Evolutionary conservation across 1,284 basidiomycete genomes (phyloP).

Genomic region (Ceratobasidium sp.): DNA sequence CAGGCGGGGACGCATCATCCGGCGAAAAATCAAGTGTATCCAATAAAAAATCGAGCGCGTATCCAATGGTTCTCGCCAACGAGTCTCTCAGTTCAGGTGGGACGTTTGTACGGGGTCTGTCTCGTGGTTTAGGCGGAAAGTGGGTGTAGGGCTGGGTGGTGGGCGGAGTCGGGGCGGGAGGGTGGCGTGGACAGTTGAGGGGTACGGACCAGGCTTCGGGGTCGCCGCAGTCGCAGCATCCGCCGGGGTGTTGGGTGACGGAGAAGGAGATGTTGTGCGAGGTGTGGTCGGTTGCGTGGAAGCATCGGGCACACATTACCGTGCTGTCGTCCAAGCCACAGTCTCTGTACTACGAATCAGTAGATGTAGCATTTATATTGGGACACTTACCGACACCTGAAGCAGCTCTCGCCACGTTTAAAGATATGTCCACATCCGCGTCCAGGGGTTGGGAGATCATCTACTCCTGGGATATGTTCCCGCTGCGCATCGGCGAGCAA

Average conservation of each 20-base stretch:
- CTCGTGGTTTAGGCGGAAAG: slow-evolving; percentile 51
- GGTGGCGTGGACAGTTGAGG: slow-evolving; percentile 81
- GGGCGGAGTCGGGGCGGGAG: slow-evolving; percentile 58
- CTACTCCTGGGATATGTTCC: slow-evolving; percentile 69
- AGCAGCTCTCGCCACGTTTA: slow-evolving; percentile 88
- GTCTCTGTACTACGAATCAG: slow-evolving; percentile 68
- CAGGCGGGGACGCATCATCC: slow-evolving; percentile 79
- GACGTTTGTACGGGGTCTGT: slow-evolving; percentile 49
- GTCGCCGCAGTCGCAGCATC: slow-evolving; percentile 95
- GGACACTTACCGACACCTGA: slow-evolving; percentile 86
- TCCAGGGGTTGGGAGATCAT: slow-evolving; percentile 72
- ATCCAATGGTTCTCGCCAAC: slow-evolving; percentile 80
- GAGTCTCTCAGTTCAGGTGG: slow-evolving; percentile 75
- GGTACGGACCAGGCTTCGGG: slow-evolving; percentile 83
- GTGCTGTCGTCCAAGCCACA: slow-evolving; percentile 91
- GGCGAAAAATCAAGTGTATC: slow-evolving; percentile 89
- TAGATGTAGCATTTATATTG: no score
- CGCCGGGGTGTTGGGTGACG: slow-evolving; percentile 89
- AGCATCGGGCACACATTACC: slow-evolving; percentile 90
- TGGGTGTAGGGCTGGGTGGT: slow-evolving; percentile 51
- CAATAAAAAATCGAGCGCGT: slow-evolving; percentile 87
- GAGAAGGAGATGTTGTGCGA: slow-evolving; percentile 93
- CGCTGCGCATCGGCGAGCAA: slow-evolving; percentile 77
- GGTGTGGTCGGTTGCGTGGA: slow-evolving; percentile 84
- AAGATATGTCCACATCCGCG: slow-evolving; percentile 82